Conservation (phyloP, 768 basidiomycete genomes). For the Tricholoma hemisulphureum region DNA sequence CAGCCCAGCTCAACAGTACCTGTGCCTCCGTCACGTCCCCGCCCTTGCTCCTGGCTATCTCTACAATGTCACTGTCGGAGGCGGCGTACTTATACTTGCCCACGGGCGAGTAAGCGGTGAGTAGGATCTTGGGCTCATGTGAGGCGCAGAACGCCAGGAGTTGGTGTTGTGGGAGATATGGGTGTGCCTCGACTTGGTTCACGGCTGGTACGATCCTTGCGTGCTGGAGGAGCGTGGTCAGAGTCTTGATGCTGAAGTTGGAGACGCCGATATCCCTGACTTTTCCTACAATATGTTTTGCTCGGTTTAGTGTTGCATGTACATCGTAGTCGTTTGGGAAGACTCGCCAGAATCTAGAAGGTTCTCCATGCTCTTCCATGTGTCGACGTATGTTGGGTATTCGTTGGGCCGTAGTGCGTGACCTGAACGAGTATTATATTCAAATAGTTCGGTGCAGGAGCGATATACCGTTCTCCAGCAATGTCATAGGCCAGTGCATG, state of each 20-base stretch:
- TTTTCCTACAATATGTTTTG: slow-evolving; percentile 25
- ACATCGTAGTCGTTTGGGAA: background rate
- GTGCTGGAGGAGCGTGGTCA: slow-evolving; percentile 34
- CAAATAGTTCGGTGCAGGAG: background rate
- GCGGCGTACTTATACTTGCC: slow-evolving; percentile 26
- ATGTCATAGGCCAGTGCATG: slow-evolving; percentile 39
- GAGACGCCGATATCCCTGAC: slow-evolving; percentile 46
- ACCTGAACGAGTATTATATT: background rate
- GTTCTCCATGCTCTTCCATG: slow-evolving; percentile 42
- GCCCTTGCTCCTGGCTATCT: slow-evolving; percentile 28
- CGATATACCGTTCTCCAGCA: slow-evolving; percentile 15
- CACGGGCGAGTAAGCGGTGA: slow-evolving; percentile 49
- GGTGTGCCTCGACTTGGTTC: slow-evolving; percentile 47
- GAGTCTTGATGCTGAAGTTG: slow-evolving; percentile 47
- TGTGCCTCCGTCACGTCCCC: slow-evolving; percentile 37
- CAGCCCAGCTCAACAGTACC: slow-evolving; percentile 56
- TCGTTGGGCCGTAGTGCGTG: slow-evolving; percentile 18
- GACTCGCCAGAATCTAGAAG: slow-evolving; percentile 33
- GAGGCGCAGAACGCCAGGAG: slow-evolving; percentile 41
- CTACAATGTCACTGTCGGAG: slow-evolving; percentile 23
- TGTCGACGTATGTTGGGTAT: slow-evolving; percentile 34
- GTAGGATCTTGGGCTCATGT: slow-evolving; percentile 33
- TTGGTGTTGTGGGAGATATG: slow-evolving; percentile 43
- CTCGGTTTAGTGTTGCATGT: background rate
- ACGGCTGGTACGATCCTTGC: slow-evolving; percentile 38